phyloP scores from a whole-genome alignment of 495 filamentous ascomycete genomes.

The Hamigera avellanea region DNA sequence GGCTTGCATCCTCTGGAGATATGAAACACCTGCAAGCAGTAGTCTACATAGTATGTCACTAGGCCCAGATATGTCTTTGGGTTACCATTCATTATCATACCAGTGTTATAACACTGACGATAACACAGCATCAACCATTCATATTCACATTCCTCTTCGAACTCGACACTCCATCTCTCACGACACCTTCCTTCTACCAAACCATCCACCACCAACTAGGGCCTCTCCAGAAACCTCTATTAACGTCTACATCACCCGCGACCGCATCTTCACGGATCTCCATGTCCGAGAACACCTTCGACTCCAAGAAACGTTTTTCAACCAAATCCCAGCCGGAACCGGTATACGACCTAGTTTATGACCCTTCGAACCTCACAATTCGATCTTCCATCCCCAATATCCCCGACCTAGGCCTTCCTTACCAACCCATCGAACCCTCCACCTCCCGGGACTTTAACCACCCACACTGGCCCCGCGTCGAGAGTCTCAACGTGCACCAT shows the following conservation, averaged over 20 bases:
- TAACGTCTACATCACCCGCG: slow-evolving; percentile 49
- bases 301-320: slow-evolving; percentile 17
- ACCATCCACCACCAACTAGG: slow-evolving; percentile 71
- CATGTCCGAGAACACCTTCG: slow-evolving; percentile 13
- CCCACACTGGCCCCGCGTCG: slow-evolving; percentile 57
- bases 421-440: slow-evolving; percentile 59
- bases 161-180: slow-evolving; percentile 51
- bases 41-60: slow-evolving; percentile 49
- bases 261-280: slow-evolving; percentile 39
- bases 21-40: slow-evolving; percentile 53
- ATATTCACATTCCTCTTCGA: slow-evolving; percentile 86
- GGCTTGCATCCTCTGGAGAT: slow-evolving; percentile 6
- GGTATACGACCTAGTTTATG: slow-evolving; percentile 80
- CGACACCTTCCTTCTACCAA: slow-evolving; percentile 61
- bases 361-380: slow-evolving; percentile 62
- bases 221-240: slow-evolving; percentile 62
- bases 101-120: no score
- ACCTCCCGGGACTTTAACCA: slow-evolving; percentile 38
- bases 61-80: no score
- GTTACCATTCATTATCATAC: no score
- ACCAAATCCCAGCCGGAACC: slow-evolving; percentile 37
- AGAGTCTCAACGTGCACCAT: slow-evolving; percentile 83
- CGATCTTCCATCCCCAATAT: slow-evolving; percentile 88
- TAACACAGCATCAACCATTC: slow-evolving; percentile 72
- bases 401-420: slow-evolving; percentile 48